Conservation (phyloP, 73 alveolate genomes). For the Tetrahymena elliotti region DNA sequence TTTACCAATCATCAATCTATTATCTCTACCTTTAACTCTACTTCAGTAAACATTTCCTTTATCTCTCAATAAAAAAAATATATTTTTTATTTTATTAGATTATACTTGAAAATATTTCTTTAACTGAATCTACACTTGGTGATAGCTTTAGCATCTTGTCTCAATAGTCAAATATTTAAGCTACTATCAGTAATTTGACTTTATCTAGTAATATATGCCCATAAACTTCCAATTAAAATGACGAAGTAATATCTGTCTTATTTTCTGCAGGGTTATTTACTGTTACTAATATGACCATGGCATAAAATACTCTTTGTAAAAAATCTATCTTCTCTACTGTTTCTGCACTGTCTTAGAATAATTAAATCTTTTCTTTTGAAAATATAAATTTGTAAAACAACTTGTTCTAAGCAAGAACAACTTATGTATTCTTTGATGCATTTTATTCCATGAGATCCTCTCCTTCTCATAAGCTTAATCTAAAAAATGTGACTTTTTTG, state of each 20-base stretch:
- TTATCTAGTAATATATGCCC: not conserved
- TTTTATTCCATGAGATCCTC: not conserved
- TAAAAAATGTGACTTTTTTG: not conserved
- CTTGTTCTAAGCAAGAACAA: not conserved
- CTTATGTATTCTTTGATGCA: not conserved
- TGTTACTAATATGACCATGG: not conserved
- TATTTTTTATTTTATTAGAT: not conserved
- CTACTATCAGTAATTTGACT: not conserved
- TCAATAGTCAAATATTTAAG: not conserved
- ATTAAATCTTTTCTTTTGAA: not conserved
- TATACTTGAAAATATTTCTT: not conserved
- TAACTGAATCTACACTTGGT: not conserved
- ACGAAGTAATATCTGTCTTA: not conserved
- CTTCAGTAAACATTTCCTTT: not conserved
- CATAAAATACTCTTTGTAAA: not conserved
- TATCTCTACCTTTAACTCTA: not conserved
- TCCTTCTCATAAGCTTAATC: not conserved
- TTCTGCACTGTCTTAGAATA: not conserved
- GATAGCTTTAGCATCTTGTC: not conserved
- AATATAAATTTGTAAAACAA: not conserved
- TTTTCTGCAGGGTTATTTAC: not conserved
- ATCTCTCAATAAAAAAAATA: too few species aligned
- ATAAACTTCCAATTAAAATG: not conserved
- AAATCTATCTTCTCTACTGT: not conserved
- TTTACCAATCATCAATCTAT: not conserved